A percentile compares a stretch with the other conserved stretches of the same genome.
These are phyloP conservation scores for Aspergillus sp. DNA, from an alignment of 2,329 filamentous ascomycete species.

Conservation along the genomic window DNA sequence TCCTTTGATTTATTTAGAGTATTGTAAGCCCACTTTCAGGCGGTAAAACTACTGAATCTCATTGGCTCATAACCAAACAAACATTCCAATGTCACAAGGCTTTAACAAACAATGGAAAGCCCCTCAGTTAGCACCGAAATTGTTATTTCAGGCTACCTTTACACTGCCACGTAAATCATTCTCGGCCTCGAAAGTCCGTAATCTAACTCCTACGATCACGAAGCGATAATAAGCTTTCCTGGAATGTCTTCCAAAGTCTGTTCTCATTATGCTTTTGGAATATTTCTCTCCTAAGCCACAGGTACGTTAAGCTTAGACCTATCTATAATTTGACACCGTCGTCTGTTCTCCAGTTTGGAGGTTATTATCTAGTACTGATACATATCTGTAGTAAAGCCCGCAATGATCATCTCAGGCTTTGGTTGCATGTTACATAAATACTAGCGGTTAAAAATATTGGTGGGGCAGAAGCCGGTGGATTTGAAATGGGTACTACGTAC, in stretches of 20 bases:
- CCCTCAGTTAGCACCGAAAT: too few species aligned
- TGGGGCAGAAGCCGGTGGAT: too few species aligned
- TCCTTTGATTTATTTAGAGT: too few species aligned
- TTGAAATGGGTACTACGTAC: not conserved
- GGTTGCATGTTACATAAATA: not conserved
- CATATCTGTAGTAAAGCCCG: not conserved
- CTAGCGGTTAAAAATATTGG: too few species aligned
- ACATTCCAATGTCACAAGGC: too few species aligned
- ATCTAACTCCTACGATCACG: not conserved
- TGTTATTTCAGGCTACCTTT: not conserved
- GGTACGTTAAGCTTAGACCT: not conserved
- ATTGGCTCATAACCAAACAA: too few species aligned
- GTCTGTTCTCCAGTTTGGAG: not conserved
- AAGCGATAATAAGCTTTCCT: not conserved
- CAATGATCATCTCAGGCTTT: not conserved
- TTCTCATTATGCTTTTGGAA: not conserved
- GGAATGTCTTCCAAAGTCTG: not conserved
- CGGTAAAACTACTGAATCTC: too few species aligned
- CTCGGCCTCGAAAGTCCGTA: too few species aligned
- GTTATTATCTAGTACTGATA: too few species aligned
- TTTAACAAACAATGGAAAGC: too few species aligned
- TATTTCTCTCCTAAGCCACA: not conserved
- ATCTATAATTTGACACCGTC: not conserved
- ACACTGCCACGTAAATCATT: not conserved
- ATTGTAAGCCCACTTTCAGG: too few species aligned